Base-by-base conservation (phyloP, 768 basidiomycete genomes). In the Rhizopogon sp. region DNA sequence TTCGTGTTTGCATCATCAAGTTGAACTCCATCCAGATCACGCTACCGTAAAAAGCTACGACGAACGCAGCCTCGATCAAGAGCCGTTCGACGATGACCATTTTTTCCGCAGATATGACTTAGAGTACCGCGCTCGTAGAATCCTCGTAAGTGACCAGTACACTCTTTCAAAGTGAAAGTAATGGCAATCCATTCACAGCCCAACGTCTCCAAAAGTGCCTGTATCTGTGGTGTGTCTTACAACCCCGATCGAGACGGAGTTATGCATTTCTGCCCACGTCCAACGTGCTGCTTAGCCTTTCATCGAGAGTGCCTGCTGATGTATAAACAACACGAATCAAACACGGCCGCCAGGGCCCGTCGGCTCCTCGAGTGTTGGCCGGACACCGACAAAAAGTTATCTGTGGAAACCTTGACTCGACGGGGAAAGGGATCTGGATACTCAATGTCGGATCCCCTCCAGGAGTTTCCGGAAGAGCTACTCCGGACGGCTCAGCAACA, bases 231-330 rank as follows among this genome's bases (percentile, higher is more conserved):
- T 11, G 41, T 64, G 3, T 75, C 78, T 0, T 86, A 85, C 58
- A 69, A 69, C 29, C 79, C 82, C 0, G 71, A 77, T 60, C 70
- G 41, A 22, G 62, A 40, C 45, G 64, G 25, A 53, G 61, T 79
- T 6, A 81, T 80, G 68, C 80, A 85, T 52, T 82, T 82, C 52
- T 86, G 84, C 60, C 81, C 83, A 0, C 76, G 79, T 0, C 79
- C 77, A 0, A 52, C 58, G 0, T 86, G 84, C 56, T 64, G 73
- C 10, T 72, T 62, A 4, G 74, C 70, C 7, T 84, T 76, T 56
- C 84, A 86, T 60, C 70, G 73, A 10, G 22, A 58, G 0, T 86
- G 84, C 55, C 65, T 85, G 4, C 17, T 72, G 10, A 60, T 60
- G 11, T 43, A 54, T 4, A 68, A 66, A 1, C 68, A 62, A 43